Base-by-base conservation (phyloP, 306 rosid species). In the Vachellia pachyceras region DNA sequence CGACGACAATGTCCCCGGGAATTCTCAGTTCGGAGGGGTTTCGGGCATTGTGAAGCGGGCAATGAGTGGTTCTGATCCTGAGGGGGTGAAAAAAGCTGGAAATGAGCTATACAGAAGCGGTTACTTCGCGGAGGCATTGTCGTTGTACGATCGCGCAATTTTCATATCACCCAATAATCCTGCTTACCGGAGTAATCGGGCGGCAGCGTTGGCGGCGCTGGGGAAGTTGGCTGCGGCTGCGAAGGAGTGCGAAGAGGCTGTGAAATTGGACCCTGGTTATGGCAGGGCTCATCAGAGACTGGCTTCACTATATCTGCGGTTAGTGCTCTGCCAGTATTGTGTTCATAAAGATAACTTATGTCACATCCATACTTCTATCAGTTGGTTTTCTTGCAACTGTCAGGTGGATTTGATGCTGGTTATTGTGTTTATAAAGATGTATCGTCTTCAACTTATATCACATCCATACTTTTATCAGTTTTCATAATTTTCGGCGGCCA, bases 281-380 rank as follows among this genome's bases (percentile, higher is more conserved):
- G 89, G 88, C 33, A 88, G 97, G 85, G 97, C 97, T 9, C 98
- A 92, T 67, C 91, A 92, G 77, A 90, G 98, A 76, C 87, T 94
- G 36, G 97, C 97, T 54, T 85, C 93, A 60, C 96, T 94, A 25
- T 90, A 91, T 86, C 67, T 94, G 9, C 94, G 98, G 98, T 94
- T 67, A 73, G 84, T 79, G 76, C 73, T 67, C 69, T 5, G 65
- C 12, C 4, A 29, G 5, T 29, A 11, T 61, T 25, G 10, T 22
- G 33, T 22, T 58, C 7, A 54, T 18, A 54, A n/a, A 23, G 37
- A 3, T 58, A 60, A 60, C 17, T 25, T 25, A 25, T 22, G 25
- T 25, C 18, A 60, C 14, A 17, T 64, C 11, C 35, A 64, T 15
- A 44, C 70, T 14, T 64, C 15, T 17, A 64, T 64, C 44, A 2